phyloP scores from a whole-genome alignment of 2,329 filamentous ascomycete genomes.

The Curvularia eragrostidis region DNA sequence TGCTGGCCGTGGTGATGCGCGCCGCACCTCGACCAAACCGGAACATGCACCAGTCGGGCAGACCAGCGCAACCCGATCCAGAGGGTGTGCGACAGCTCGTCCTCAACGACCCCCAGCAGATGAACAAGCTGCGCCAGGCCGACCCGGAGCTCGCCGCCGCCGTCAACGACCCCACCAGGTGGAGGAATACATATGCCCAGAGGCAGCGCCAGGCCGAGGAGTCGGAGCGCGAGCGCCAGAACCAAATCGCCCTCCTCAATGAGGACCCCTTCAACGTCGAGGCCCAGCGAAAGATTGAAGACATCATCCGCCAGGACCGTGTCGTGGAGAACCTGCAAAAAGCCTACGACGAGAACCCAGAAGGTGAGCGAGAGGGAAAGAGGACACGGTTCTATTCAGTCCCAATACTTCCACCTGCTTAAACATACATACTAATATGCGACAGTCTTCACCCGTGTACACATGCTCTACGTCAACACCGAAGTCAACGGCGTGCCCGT shows the following conservation, averaged over 20 bases:
- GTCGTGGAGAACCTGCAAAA: conserved; percentile 96
- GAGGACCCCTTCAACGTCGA: conserved; percentile 94
- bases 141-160: conserved; percentile 79
- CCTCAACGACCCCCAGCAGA: conserved; percentile 76
- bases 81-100: conserved; percentile 85
- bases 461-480: conserved; percentile 95
- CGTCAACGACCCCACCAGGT: conserved; percentile 76
- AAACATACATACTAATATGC: conserved; percentile 20
- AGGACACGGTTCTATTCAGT: not conserved
- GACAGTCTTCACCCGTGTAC: conserved; percentile 88
- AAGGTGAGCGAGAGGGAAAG: conserved; percentile 79
- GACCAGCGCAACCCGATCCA: conserved; percentile 58
- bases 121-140: conserved; percentile 72
- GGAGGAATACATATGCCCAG: conserved; percentile 73
- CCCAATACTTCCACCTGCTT: not conserved
- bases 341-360: conserved; percentile 95
- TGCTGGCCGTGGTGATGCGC: conserved; percentile 83
- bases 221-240: conserved; percentile 76
- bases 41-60: conserved; percentile 15
- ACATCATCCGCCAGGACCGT: conserved; percentile 93
- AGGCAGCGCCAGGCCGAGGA: conserved; percentile 74
- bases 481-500: conserved; percentile 92
- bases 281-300: conserved; percentile 89
- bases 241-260: conserved; percentile 84
- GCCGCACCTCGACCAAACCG: conserved; percentile 25